These are phyloP conservation scores for Eucalyptus rudis DNA, from an alignment of 345 rosid genomes.

Conservation along the genomic window DNA sequence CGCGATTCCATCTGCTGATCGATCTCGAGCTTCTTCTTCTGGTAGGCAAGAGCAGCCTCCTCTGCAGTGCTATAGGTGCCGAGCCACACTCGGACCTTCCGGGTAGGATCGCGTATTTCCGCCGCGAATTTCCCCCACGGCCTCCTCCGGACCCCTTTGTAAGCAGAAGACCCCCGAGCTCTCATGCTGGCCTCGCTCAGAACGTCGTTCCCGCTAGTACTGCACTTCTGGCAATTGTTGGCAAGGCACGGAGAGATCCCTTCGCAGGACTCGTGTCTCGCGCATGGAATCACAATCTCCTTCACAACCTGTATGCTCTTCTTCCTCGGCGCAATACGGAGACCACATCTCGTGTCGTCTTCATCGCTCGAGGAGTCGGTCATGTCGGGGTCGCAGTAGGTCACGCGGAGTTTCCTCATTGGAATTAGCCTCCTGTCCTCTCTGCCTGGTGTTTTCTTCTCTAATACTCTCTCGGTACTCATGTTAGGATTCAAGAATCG, in stretches of 20 bases:
- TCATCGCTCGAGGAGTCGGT: slow-evolving; percentile 40
- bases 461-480: neutral
- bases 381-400: slow-evolving; percentile 26
- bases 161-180: neutral
- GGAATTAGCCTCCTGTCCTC: neutral
- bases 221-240: neutral
- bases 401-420: slow-evolving; percentile 18
- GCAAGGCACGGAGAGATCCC: neutral
- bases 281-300: slow-evolving; percentile 9
- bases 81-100: slow-evolving; percentile 29
- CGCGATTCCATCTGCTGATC: neutral
- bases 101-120: slow-evolving; percentile 40
- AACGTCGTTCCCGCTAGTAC: neutral
- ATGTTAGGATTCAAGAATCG: neutral
- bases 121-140: slow-evolving; percentile 41
- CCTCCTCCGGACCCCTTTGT: slow-evolving; percentile 35
- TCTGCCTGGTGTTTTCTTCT: neutral
- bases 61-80: slow-evolving; percentile 37
- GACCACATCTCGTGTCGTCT: neutral
- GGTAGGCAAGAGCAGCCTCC: slow-evolving; percentile 36
- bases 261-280: neutral
- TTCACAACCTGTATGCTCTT: neutral
- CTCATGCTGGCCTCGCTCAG: neutral
- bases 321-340: neutral
- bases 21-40: slow-evolving; percentile 24